Base-by-base conservation (phyloP, 2,329 filamentous ascomycete genomes). In the Aspergillus novoparasiticus region DNA sequence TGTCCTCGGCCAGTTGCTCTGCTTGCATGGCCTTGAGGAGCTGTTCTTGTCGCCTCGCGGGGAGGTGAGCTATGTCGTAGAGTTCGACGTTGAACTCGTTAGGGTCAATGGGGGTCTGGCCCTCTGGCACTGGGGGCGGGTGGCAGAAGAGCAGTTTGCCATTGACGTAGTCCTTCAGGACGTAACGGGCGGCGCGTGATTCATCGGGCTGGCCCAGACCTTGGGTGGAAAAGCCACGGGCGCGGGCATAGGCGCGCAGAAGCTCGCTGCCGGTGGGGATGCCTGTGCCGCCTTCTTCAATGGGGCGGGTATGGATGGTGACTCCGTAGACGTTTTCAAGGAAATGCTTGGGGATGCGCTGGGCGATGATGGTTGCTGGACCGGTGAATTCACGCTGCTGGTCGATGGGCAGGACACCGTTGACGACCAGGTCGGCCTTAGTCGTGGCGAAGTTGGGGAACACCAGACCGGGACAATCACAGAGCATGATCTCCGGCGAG, bases 361-460 rank as follows among this genome's bases (percentile, higher is more conserved):
- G 86, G 1, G 94, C 89, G 32, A 99, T 90, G 3, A 99, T 85
- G 0, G 88, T 89, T 21, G 90, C 90, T 0, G 95, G 95, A 1
- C 95, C 95, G 4, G 89, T 94, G 81, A 91, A 96, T 76, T 99
- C 95, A 66, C 95, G 88, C 70, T 98, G 85, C 79, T 99, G 95
- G 77, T 99, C 95, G 72, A 99, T 99, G 12, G 95, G 95, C 36
- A 99, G 84, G 23, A 99, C 88, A 75, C 95, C 95, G 75, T 94
- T 96, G 79, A 93, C 95, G 11, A 99, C 95, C 23, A 99, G 87
- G 73, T 99, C 95, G 45, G 92, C 95, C 80, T 98, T 98, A 54
- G 94, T 98, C 53, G 90, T 94, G 62, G 95, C 94, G 72, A 98
- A 99, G 80, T 98, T 98, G 72, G 95, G 94, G 78, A 99, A 98